These are phyloP conservation scores for Backusella luteola DNA, from an alignment of 192 early-diverging fungal genomes.

Conservation along the genomic window DNA sequence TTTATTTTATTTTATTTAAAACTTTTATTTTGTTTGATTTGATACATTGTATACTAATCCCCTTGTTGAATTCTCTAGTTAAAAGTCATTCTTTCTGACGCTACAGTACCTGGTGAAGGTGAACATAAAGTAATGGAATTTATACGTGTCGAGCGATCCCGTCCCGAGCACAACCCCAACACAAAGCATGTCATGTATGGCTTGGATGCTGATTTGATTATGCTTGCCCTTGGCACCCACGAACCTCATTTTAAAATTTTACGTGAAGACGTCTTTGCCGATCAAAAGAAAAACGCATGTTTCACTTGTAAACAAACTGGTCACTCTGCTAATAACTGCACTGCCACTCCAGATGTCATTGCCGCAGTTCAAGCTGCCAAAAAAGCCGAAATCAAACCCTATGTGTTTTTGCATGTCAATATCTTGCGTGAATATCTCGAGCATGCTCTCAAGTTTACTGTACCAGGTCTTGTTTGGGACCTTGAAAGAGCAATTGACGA, in stretches of 20 bases:
- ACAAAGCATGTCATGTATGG: constrained; percentile 93
- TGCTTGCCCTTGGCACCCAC: constrained; percentile 93
- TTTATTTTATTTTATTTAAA: constrained; percentile 9
- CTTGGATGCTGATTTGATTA: constrained; percentile 96
- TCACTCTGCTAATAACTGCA: constrained; percentile 67
- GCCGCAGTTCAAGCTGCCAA: constrained; percentile 38
- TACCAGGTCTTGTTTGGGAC: constrained; percentile 76
- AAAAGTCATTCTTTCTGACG: constrained; percentile 91
- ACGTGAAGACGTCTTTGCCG: constrained; percentile 92
- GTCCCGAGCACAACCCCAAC: constrained; percentile 85
- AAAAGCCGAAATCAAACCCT: constrained; percentile 62
- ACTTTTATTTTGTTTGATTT: background rate
- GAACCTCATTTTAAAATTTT: constrained; percentile 97
- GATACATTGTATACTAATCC: background rate
- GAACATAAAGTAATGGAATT: constrained; percentile 99
- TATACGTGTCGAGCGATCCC: constrained; percentile 77
- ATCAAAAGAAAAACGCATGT: constrained; percentile 69
- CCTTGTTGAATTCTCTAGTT: constrained; percentile 32
- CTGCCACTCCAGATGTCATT: constrained; percentile 15
- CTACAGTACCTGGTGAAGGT: constrained; percentile 96
- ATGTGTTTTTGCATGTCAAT: constrained; percentile 80
- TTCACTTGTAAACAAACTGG: constrained; percentile 61
- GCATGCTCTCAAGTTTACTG: constrained; percentile 69
- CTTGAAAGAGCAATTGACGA: constrained; percentile 94
- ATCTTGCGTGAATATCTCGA: constrained; percentile 91